A percentile compares a stretch with the other conserved stretches of the same genome.
Conservation (phyloP, 129 eudicot species). For the Chrysanthemum seticuspe region DNA sequence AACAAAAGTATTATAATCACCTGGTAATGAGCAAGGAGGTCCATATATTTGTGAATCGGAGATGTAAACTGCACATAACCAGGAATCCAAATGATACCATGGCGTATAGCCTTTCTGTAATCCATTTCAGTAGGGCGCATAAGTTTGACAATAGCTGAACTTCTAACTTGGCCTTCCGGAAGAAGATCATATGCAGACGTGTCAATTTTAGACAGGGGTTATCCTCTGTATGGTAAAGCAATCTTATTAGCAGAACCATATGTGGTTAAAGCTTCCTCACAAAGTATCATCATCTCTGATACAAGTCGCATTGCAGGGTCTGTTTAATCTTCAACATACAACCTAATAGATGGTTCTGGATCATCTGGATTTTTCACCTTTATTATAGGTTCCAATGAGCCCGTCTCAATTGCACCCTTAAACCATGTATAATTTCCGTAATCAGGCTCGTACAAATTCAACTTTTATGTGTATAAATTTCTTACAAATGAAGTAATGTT, state of each 20-base stretch:
- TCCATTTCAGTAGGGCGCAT: constrained; percentile 97
- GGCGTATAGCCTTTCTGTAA: constrained; percentile 85
- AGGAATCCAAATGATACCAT: constrained; percentile 87
- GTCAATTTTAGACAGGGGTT: constrained; percentile 79
- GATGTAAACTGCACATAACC: constrained; percentile 99
- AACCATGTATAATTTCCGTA: constrained; percentile 12
- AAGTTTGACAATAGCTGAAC: constrained; percentile 65
- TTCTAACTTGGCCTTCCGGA: constrained; percentile 94
- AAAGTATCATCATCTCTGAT: constrained; percentile 95
- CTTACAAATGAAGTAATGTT: too few relatives aligned
- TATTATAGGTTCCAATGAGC: constrained; percentile 70
- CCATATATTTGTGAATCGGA: constrained; percentile 95
- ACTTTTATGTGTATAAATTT: too few relatives aligned
- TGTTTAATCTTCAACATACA: constrained; percentile 87
- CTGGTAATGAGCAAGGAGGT: constrained; percentile 98
- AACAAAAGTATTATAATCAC: constrained; percentile 20
- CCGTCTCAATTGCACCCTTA: constrained; percentile 87
- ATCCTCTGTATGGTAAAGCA: constrained; percentile 86
- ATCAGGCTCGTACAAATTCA: not conserved
- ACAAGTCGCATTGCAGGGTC: constrained; percentile 97
- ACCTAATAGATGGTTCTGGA: constrained; percentile 80
- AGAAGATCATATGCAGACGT: constrained; percentile 76
- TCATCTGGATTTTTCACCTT: constrained; percentile 89
- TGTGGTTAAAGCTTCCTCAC: constrained; percentile 95
- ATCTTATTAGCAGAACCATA: constrained; percentile 70